Conservation (phyloP, 176 grass and related monocot genomes). For the Paspalum notatum region DNA sequence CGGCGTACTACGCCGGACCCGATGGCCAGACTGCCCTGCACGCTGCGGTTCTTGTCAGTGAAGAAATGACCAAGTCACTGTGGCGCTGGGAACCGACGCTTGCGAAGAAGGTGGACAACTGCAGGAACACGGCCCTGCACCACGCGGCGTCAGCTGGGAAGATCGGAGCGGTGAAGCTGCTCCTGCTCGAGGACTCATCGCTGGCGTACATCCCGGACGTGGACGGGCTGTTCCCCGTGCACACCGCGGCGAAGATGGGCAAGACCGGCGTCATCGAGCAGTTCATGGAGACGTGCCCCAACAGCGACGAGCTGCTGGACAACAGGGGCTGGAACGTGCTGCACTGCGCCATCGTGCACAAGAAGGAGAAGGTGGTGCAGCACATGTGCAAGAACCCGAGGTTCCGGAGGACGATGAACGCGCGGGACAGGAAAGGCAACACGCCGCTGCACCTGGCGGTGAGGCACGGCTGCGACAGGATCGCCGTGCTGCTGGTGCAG, state of each 20-base stretch:
- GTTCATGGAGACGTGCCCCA: slow-evolving; percentile 35
- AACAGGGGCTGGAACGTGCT: slow-evolving; percentile 42
- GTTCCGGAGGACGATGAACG: slow-evolving; percentile 46
- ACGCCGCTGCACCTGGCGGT: slow-evolving; percentile 61
- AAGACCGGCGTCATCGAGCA: slow-evolving; percentile 27
- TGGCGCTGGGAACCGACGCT: slow-evolving; percentile 36
- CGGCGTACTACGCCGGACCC: slow-evolving; percentile 38
- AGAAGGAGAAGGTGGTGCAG: slow-evolving; percentile 28
- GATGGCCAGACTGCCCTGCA: slow-evolving; percentile 49
- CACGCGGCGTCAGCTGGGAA: slow-evolving; percentile 44
- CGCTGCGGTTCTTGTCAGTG: slow-evolving; percentile 41
- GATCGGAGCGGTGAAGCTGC: slow-evolving; percentile 26
- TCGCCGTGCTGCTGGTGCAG: not conserved
- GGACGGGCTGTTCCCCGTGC: slow-evolving; percentile 46
- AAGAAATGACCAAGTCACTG: slow-evolving; percentile 44
- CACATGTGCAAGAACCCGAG: slow-evolving; percentile 27
- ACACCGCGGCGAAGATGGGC: slow-evolving; percentile 50
- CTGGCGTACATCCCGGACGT: slow-evolving; percentile 41
- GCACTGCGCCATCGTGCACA: slow-evolving; percentile 41
- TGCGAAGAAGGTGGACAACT: slow-evolving; percentile 34
- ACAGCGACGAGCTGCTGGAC: slow-evolving; percentile 52
- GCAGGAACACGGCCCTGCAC: slow-evolving; percentile 49
- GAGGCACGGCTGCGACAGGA: not conserved
- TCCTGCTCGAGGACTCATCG: slow-evolving; percentile 37
- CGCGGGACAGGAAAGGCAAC: slow-evolving; percentile 31